Evolutionary conservation across 164 flowering plant species (phyloP), one percentile per base, ranked within the genome.

Genomic region (Hamamelis virginiana): DNA sequence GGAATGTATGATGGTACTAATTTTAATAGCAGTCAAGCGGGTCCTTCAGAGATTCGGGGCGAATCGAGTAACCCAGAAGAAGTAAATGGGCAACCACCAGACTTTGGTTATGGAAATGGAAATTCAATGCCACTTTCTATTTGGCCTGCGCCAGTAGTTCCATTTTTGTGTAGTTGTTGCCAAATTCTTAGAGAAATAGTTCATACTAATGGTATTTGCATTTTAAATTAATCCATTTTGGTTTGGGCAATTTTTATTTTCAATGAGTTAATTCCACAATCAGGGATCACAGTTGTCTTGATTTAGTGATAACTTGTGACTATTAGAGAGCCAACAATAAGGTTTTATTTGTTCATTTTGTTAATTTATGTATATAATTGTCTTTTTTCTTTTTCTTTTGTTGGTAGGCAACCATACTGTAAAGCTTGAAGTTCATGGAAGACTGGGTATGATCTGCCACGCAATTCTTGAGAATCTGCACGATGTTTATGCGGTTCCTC

Each of bases 391-490:
- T 18, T 66, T 23, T n/a, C 41, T 19, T n/a, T n/a, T 41, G 22
- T 22, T 71, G 18, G 27, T 50, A 88, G 86, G 86, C 15, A 64
- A 16, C 9, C 45, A 62, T 25, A 68, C 72, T 3, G 68, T 72
- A 19, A 87, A 74, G 68, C 86, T 89, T 26, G 88, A 84, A 74
- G 72, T 89, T 62, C 87, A 85, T 76, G 93, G 93, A 55, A 77
- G 78, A 67, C 61, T 84, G 9, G 91, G 91, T 1, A 22, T 79
- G 25, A 69, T 89, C 52, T 75, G 78, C 61, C 93, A 89, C 55
- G 91, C 85, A 5, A 69, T 84, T 69, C 73, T 76, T 5, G 79
- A 77, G 59, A 70, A 25, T 25, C 71, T 16, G 38, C 16, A 10
- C 4, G 18, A n/a, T 38, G 47, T 4, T 5, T 16, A 47, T 65